Evolutionary conservation across 2,329 filamentous ascomycete species (phyloP), one percentile per base, ranked within the genome.

Genomic region (Tolypocladium tropicale): DNA sequence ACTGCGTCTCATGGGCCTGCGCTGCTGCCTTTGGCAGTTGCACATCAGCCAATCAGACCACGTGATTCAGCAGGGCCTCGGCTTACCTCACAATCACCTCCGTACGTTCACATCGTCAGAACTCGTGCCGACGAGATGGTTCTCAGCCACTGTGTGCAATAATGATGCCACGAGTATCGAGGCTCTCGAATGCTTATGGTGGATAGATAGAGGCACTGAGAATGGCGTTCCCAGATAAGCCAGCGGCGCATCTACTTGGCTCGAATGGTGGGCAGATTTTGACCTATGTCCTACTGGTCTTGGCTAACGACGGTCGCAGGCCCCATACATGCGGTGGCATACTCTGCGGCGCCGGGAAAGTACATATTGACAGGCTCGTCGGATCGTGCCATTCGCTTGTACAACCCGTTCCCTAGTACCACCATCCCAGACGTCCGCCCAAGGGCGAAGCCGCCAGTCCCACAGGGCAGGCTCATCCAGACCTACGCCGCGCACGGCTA

Each of bases 401-500:
- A 91, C 76, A 96, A 96, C 71, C 87, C 88, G 1, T 76, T 76
- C 53, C 79, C 82, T 54, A 76, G 74, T 58, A 69, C 68, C 67
- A 74, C 59, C 59, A 73, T 60, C 66, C 61, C 64, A 0, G 63
- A 65, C 34, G 56, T 64, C 33, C 60, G 62, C 41, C 58, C 61
- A 28, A 67, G 61, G 51, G 65, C 71, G 39, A 62, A 62, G 39
- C 52, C 61, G 3, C 39, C 61, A 1, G 60, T 74, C 6, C 76
- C 78, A 1, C 67, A 78, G 57, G 80, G 79, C 62, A 76, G 78
- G 2, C 84, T 94, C 4, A 90, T 99, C 67, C 92, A 96, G 72
- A 89, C 84, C 37, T 99, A 96, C 74, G 77, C 85, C 37, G 90
- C 89, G 2, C 94, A 99, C 73, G 92, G 90, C 62, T 96, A 99